Evolutionary conservation across 108 stramenopile species (phyloP), one percentile per base, ranked within the genome.

Genomic region (Fragilaria radians): DNA sequence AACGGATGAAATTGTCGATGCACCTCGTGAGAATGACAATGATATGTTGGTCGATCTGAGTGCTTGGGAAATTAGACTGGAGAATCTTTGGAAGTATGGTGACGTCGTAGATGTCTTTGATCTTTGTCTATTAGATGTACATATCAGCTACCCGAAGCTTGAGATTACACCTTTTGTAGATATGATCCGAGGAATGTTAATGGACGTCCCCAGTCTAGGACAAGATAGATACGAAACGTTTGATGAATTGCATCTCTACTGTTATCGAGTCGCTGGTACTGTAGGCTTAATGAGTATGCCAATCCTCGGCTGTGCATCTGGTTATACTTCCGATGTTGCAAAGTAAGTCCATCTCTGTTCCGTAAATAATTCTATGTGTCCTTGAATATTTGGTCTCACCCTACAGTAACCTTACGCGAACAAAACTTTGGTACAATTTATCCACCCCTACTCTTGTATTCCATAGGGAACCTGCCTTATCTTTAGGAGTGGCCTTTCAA

Each of bases 1-100:
- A 18, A 98, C 97, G 1, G 97, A 98, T 74, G 97, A 98, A 65
- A 93, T 98, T 46, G 96, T 97, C 9, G 96, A 97, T 77, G 89
- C 93, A 3, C 95, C 94, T 0, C 75, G 94, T 7, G 76, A 76
- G 18, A 74, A 70, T 24, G 48, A 76, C 11, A 85, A 90, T 46
- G 82, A 73, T 22, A 92, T 92, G 86, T 69, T 91, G 24, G 61
- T 57, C 23, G 96, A 96, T 63, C 56, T 96, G 53, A 66, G 70
- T 22, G 61, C 70, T 11, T 96, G 95, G 97, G 84, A 93, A 49
- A 68, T 83, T 49, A 81, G 96, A 11, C 63, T 89, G 62, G 87
- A 89, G 54, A 71, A 73, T 50, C 73, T 93, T 17, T 93, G 87
- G 68, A 67, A 82, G 62, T 59, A 71, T 21, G 94, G 92, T 5